phyloP scores from a whole-genome alignment of 176 grass and related monocot species.

The Typha latifolia region DNA sequence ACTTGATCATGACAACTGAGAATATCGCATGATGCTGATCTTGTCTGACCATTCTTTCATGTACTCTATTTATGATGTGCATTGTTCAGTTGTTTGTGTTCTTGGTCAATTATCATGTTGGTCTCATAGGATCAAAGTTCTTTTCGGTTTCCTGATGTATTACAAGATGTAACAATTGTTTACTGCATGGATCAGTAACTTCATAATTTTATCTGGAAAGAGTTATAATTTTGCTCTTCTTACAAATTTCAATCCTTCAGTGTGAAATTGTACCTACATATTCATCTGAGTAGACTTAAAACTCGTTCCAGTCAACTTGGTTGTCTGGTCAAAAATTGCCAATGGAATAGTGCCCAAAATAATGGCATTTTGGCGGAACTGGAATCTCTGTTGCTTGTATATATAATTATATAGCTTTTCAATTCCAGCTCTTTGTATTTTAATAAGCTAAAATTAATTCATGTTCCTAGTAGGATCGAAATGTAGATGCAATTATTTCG shows the following conservation, averaged over 20 bases:
- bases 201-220: not conserved
- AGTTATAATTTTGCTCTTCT: not conserved
- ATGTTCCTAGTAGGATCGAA: too few species aligned
- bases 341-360: too few species aligned
- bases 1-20: conserved; percentile 57
- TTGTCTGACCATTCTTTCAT: conserved; percentile 8
- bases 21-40: conserved; percentile 58
- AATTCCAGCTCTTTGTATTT: too few species aligned
- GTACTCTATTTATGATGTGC: conserved; percentile 1
- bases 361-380: too few species aligned
- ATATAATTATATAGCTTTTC: too few species aligned
- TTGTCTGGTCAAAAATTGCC: too few species aligned
- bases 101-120: not conserved
- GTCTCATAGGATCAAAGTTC: not conserved
- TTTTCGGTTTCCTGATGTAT: not conserved
- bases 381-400: too few species aligned
- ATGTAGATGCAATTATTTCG: too few species aligned
- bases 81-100: not conserved
- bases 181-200: not conserved
- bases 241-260: not conserved
- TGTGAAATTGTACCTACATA: too few species aligned
- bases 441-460: too few species aligned
- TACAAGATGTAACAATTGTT: not conserved
- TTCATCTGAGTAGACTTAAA: too few species aligned
- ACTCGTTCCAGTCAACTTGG: too few species aligned